phyloP scores from a whole-genome alignment of 148 eudicot genomes.

The Vaccinium macrocarpon region DNA sequence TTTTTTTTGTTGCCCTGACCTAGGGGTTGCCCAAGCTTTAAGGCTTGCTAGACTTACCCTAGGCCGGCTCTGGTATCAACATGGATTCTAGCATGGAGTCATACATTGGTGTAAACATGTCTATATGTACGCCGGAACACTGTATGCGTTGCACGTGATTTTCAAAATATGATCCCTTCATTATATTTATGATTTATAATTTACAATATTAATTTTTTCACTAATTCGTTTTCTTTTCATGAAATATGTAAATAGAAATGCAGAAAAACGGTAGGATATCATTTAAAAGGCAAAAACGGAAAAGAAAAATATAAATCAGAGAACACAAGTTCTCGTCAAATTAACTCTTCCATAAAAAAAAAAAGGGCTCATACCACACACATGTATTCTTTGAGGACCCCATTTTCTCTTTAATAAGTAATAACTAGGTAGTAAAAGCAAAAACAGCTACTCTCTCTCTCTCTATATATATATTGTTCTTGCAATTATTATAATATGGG shows the following conservation, averaged over 20 bases:
- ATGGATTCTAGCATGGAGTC: too few relatives aligned
- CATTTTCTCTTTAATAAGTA: background rate
- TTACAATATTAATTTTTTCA: background rate
- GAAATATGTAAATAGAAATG: background rate
- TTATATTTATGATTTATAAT: too few relatives aligned
- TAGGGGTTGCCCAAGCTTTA: too few relatives aligned
- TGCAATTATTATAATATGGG: background rate
- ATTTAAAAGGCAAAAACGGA: background rate
- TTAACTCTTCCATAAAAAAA: conserved; percentile 16
- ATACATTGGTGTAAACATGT: too few relatives aligned
- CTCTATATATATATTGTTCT: background rate
- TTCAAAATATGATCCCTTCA: background rate
- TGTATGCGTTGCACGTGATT: too few relatives aligned
- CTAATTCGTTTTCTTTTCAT: background rate
- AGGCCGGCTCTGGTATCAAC: too few relatives aligned
- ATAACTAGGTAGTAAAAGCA: background rate
- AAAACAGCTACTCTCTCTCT: too few relatives aligned
- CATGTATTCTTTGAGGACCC: background rate
- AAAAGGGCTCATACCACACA: background rate
- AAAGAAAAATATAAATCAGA: background rate
- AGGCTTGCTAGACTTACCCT: too few relatives aligned
- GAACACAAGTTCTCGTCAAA: background rate
- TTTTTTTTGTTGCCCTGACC: too few relatives aligned
- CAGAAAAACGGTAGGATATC: background rate
- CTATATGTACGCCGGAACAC: too few relatives aligned